Conservation (phyloP, 1,284 basidiomycete species). For the Cryptococcus wingfieldii region DNA sequence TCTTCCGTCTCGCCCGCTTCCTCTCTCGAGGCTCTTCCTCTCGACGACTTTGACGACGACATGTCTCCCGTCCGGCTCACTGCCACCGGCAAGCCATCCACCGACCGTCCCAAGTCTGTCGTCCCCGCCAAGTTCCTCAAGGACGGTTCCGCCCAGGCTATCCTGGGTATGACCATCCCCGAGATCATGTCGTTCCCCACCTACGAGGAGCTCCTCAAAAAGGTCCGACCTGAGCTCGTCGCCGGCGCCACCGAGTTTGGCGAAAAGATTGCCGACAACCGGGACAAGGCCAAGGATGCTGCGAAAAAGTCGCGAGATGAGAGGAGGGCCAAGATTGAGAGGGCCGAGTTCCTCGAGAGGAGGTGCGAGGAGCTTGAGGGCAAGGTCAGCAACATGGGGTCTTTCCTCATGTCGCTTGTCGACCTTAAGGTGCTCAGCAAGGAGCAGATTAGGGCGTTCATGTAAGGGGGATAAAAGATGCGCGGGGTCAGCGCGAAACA, state of each 20-base stretch:
- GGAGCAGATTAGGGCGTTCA: conserved; percentile 20
- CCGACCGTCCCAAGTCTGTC: conserved; percentile 38
- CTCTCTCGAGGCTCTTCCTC: conserved; percentile 4
- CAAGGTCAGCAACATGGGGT: conserved; percentile 24
- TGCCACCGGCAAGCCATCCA: conserved; percentile 35
- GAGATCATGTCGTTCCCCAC: conserved; percentile 32
- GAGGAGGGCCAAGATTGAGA: conserved; percentile 33
- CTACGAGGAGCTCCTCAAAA: conserved; percentile 24
- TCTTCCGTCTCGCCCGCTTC: conserved; percentile 9
- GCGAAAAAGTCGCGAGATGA: conserved; percentile 42
- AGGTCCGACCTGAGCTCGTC: conserved; percentile 24
- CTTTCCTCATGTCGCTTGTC: conserved; percentile 23
- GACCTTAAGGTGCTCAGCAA: conserved; percentile 25
- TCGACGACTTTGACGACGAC: conserved; percentile 2
- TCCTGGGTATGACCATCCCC: conserved; percentile 31
- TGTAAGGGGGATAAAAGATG: neutral
- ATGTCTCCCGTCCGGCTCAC: conserved; percentile 20
- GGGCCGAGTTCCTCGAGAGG: conserved; percentile 29
- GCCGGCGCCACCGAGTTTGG: conserved; percentile 32
- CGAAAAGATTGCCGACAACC: conserved; percentile 37
- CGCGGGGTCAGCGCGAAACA: no score
- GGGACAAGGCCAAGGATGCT: conserved; percentile 41
- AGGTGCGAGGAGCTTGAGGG: conserved; percentile 28
- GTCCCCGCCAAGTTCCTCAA: conserved; percentile 41
- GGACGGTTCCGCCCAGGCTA: conserved; percentile 32